Base-by-base conservation (phyloP, 352 stramenopile species). In the Phytophthora rubi region DNA sequence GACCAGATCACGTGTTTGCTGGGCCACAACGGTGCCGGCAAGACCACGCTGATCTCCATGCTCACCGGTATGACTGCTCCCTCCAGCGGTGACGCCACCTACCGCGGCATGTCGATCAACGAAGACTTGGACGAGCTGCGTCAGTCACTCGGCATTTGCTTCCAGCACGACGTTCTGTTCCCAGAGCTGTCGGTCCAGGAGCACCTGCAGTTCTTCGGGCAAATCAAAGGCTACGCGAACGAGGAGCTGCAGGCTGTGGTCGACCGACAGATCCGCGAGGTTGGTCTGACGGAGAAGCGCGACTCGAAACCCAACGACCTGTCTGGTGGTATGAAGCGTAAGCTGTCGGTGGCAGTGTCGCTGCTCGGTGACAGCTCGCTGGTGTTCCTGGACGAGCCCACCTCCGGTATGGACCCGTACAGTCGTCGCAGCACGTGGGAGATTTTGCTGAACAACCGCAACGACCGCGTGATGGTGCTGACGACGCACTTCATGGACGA, bases 401-500 rank as follows among this genome's bases (percentile, higher is more conserved):
- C 94, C 12, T 89, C 68, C 51, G 96, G 96, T 6, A 98, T 99
- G 93, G 97, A 99, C 70, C 94, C 96, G 21, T 98, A 98, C 74
- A 94, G 79, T 49, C 82, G 97, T 60, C 82, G 96, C 47, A 98
- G 98, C 53, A 83, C 98, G 68, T 98, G 92, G 92, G 74, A 95
- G 26, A 78, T 97, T 35, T 65, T 89, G 44, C 51, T 84, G 37
- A 84, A 86, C 76, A 82, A 80, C 45, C 69, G 79, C n/a, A 70
- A 81, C 51, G 73, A 79, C 32, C 75, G 80, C 26, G 70, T 93
- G n/a, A 94, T 97, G 61, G 74, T 98, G 23, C 58, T 98, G 21
- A 98, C 90, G 8, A 98, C 93, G 39, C 96, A 99, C 63, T 98
- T 98, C 69, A 98, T 98, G 94, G 93, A 83, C 53, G 92, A 98